Evolutionary conservation across 148 eudicot genomes (phyloP).

Genomic region (Rhododendron henanense): DNA sequence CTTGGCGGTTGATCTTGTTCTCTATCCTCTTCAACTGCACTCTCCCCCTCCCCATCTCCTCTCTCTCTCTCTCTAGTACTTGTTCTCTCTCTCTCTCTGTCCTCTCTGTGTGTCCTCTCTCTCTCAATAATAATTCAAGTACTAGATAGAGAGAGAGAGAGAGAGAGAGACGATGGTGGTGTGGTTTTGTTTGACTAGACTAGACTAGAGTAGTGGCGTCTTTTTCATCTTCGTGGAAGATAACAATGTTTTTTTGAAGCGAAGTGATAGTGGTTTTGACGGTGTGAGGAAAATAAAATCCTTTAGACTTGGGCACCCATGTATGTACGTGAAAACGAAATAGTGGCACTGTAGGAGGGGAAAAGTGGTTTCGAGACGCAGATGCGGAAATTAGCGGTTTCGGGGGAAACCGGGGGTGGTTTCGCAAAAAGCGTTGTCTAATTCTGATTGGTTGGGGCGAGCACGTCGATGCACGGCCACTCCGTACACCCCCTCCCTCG

Average conservation of each 20-base stretch:
- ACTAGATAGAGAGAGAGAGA: background rate
- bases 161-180: no score
- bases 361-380: background rate
- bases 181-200: no score
- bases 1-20: conserved; percentile 24
- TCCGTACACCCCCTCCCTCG: background rate
- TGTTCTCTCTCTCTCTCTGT: background rate
- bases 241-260: background rate
- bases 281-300: background rate
- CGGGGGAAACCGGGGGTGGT: conserved; percentile 32
- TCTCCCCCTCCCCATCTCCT: conserved; percentile 21
- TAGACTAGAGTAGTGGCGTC: no score
- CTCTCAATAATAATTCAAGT: background rate
- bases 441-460: conserved; percentile 3
- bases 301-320: background rate
- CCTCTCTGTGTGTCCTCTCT: background rate
- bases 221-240: background rate
- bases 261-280: background rate
- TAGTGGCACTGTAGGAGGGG: background rate
- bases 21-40: conserved; percentile 24
- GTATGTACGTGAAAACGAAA: background rate
- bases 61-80: background rate
- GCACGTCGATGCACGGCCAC: background rate
- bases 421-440: conserved; percentile 54
- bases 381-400: conserved; percentile 19